Percentiles rank a stretch among this genome's conserved stretches.
These are phyloP conservation scores for Aleurites moluccanus DNA, from an alignment of 441 rosid genomes.

Conservation along the genomic window DNA sequence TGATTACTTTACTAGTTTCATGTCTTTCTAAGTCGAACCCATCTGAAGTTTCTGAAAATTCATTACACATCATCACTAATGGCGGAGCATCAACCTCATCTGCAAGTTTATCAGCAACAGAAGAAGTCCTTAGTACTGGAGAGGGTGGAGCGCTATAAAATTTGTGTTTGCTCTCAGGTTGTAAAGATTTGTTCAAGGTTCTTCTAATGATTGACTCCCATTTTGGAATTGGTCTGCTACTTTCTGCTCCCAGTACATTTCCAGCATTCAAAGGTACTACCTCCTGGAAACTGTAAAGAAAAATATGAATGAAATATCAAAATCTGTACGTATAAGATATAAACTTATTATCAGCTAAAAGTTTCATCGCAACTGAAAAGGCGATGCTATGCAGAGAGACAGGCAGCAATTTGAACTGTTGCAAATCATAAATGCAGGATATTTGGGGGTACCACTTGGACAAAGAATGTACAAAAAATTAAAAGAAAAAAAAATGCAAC, in stretches of 20 bases:
- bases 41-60: slow-evolving; percentile 27
- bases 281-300: slow-evolving; percentile 75
- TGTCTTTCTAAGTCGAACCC: slow-evolving; percentile 30
- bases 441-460: not conserved
- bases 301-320: slow-evolving; percentile 13
- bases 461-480: not conserved
- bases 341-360: slow-evolving; percentile 3
- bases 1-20: slow-evolving; percentile 28
- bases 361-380: not conserved
- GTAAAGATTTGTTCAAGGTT: slow-evolving; percentile 68
- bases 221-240: slow-evolving; percentile 70
- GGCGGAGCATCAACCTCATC: slow-evolving; percentile 55
- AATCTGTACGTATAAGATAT: not conserved
- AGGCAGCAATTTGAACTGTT: not conserved
- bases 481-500: not conserved
- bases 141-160: slow-evolving; percentile 93
- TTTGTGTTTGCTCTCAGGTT: slow-evolving; percentile 60
- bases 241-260: slow-evolving; percentile 96
- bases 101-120: slow-evolving; percentile 69
- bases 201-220: slow-evolving; percentile 94
- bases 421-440: not conserved
- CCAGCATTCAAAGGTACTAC: slow-evolving; percentile 97
- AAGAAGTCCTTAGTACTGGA: slow-evolving; percentile 69
- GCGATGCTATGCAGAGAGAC: not conserved
- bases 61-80: slow-evolving; percentile 45